Evolutionary conservation across 306 rosid genomes (phyloP).

Genomic region (Senna siamea): DNA sequence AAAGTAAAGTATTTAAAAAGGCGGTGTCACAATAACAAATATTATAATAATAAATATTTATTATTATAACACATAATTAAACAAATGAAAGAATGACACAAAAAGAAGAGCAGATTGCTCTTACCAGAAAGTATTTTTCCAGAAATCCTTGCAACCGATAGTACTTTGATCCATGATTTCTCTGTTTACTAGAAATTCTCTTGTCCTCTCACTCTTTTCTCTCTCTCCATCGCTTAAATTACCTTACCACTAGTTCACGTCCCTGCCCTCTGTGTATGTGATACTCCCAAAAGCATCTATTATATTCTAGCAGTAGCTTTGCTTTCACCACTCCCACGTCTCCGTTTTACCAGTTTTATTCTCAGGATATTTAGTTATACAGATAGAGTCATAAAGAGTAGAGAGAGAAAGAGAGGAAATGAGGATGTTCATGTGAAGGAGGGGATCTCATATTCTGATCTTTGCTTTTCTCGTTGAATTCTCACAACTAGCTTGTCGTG

Average conservation of each 20-base stretch:
- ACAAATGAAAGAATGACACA: slow-evolving; percentile 39
- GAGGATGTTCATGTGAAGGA: slow-evolving; percentile 51
- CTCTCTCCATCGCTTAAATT: neutral
- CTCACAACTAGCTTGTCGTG: slow-evolving; percentile 31
- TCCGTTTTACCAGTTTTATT: slow-evolving; percentile 2
- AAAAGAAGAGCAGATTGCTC: slow-evolving; percentile 56
- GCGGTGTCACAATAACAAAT: no score
- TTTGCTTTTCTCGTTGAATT: slow-evolving; percentile 79
- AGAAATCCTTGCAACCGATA: slow-evolving; percentile 67
- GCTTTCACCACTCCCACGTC: slow-evolving; percentile 33
- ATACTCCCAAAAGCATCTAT: no score
- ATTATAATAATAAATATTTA: no score
- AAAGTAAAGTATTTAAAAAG: neutral
- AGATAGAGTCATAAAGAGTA: neutral
- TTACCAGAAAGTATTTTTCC: slow-evolving; percentile 57
- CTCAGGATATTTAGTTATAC: slow-evolving; percentile 30
- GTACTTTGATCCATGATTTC: slow-evolving; percentile 47
- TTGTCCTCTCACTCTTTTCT: slow-evolving; percentile 4
- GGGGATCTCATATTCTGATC: slow-evolving; percentile 47
- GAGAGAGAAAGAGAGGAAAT: neutral
- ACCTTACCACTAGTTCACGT: slow-evolving; percentile 7
- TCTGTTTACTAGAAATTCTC: slow-evolving; percentile 50
- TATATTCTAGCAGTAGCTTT: slow-evolving; percentile 2
- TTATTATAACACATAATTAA: neutral
- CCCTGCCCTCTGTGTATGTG: neutral